phyloP scores from a whole-genome alignment of 129 eudicot species.

The Mikania micrantha region DNA sequence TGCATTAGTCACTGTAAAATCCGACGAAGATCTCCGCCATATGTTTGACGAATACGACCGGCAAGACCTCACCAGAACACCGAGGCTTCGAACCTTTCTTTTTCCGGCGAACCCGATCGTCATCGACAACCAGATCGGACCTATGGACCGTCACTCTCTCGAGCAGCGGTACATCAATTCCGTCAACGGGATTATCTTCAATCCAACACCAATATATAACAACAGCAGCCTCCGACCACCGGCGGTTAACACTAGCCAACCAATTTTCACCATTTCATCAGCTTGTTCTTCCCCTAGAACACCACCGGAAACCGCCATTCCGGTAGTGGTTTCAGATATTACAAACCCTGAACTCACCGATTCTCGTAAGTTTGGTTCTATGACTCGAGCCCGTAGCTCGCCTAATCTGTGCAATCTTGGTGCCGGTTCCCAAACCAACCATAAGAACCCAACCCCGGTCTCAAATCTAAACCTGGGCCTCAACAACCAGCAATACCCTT shows the following conservation, averaged over 20 bases:
- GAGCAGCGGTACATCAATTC: conserved; percentile 74
- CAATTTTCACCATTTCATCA: conserved; percentile 34
- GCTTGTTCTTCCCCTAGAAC: conserved; percentile 69
- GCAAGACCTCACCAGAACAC: conserved; percentile 42
- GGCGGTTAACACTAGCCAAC: conserved; percentile 23
- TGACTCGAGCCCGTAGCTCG: conserved; percentile 59
- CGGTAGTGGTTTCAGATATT: conserved; percentile 11
- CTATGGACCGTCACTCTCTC: conserved; percentile 30
- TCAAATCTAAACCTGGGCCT: not conserved
- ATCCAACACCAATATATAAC: not conserved
- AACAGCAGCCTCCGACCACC: conserved; percentile 10
- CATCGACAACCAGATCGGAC: conserved; percentile 35
- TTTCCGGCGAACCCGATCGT: conserved; percentile 51
- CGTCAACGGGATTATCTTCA: conserved; percentile 52
- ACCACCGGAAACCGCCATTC: conserved; percentile 33
- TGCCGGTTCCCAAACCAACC: not conserved
- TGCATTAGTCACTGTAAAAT: conserved; percentile 61
- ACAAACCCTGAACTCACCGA: conserved; percentile 14
- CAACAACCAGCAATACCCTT: conserved; percentile 16
- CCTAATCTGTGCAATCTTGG: conserved; percentile 49
- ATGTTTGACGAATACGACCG: conserved; percentile 73
- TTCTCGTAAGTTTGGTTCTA: conserved; percentile 8
- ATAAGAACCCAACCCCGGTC: not conserved
- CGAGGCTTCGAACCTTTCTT: conserved; percentile 59
- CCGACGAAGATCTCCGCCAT: conserved; percentile 67